Evolutionary conservation across 352 stramenopile genomes (phyloP), one percentile per base, ranked within the genome.

Genomic region (Peronospora farinosa): DNA sequence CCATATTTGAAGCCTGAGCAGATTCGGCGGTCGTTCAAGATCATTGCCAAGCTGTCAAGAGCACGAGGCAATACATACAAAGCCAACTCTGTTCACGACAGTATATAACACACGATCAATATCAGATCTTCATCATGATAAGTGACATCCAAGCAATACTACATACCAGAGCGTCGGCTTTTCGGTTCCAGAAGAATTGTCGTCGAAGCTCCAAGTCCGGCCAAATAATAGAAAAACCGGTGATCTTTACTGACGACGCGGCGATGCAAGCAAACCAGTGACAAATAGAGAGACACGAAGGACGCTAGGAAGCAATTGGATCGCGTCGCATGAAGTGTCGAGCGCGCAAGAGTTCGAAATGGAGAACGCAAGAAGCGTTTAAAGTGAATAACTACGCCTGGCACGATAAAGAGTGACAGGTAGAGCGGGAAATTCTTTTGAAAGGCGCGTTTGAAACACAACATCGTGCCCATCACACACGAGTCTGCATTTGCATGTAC

Each of bases 341-440:
- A 82, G 35, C 65, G 67, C n/a, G 57, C 57, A 10, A 91, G 64
- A 19, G 72, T 80, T 11, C 56, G 45, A 15, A 86, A 57, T 1
- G 82, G 82, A 9, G 65, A 30, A n/a, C 65, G 60, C 33, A 91
- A 43, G 55, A 92, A 92, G 47, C 77, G 76, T 47, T 86, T 86
- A 46, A 90, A 89, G 46, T 84, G 73, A 43, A 92, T 82, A 31
- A 92, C 82, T 39, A 92, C 68, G 17, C 69, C 76, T 38, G 82
- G 82, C 37, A 88, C 82, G 48, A 90, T 89, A 55, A 87, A 90
- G 44, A 92, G 74, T 47, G 82, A 90, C 40, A 92, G 62, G 52
- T 92, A 92, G 21, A 92, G 67, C 38, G 82, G 82, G 51, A 89
- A 89, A 1, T 75, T 78, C 55, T 75, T 74, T 25, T 60, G 28